phyloP scores from a whole-genome alignment of 768 basidiomycete genomes.

The Mycena kentingensis region DNA sequence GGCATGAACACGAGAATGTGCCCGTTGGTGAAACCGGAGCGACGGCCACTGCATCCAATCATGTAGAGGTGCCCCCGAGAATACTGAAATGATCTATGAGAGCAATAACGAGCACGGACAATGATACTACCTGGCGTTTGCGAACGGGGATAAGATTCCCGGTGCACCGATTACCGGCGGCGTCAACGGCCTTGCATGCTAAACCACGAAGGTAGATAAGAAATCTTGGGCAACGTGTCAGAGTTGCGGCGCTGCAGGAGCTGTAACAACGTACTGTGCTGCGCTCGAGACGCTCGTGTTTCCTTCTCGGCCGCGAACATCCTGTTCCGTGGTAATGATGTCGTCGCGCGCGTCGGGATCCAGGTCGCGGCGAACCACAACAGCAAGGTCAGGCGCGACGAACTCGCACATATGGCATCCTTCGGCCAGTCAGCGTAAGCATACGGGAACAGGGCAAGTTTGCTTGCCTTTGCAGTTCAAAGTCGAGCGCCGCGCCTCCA shows the following conservation, averaged over 20 bases:
- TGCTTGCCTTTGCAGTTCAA: constrained; percentile 6
- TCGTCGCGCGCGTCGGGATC: constrained; percentile 2
- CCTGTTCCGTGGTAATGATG: not conserved
- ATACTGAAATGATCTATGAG: not conserved
- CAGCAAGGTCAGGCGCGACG: not conserved
- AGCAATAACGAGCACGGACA: not conserved
- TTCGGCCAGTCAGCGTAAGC: too few species aligned
- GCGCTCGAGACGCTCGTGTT: constrained; percentile 6
- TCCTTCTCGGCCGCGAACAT: constrained; percentile 5
- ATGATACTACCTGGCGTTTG: not conserved
- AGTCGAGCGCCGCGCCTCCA: not conserved
- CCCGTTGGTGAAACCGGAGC: not conserved
- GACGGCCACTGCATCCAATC: not conserved
- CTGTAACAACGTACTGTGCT: not conserved
- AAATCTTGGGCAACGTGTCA: not conserved
- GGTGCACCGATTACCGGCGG: not conserved
- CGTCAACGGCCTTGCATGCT: constrained; percentile 3
- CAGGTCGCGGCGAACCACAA: not conserved
- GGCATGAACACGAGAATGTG: not conserved
- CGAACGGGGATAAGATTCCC: not conserved
- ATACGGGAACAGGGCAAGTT: too few species aligned
- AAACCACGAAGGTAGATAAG: not conserved
- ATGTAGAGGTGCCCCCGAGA: not conserved
- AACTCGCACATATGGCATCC: constrained; percentile 1
- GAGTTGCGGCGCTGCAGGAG: not conserved